Base-by-base conservation (phyloP, 1,139 yeast species). In the Debaryomyces sp. region DNA sequence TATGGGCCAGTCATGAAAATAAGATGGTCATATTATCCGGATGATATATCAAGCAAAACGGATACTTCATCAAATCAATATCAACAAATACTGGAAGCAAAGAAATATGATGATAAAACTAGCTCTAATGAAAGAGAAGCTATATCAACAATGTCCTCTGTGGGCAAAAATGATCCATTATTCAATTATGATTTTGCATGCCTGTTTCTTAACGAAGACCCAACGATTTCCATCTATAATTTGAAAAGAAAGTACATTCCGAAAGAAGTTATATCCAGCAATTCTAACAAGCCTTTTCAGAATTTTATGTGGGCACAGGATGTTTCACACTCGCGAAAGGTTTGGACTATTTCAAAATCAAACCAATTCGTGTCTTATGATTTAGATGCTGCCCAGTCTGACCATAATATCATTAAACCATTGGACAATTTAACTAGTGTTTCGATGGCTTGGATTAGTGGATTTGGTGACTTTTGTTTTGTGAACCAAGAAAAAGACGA, bases 1-100 rank as follows among this genome's bases (percentile, higher is more conserved):
- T 84, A 95, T n/a, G 87, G 88, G 6, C 85, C 94, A 0, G 85
- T 87, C 2, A 78, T 82, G 59, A 87, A 85, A 58, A 89, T 89
- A 1, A 72, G 89, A 50, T 82, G 96, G 96, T 71, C 79, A 52
- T 65, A 69, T 7, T 73, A 76, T 40, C 58, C 70, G 10, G 55
- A 49, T 21, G 38, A 37, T 35, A 5, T 24, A 3, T 18, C 15
- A 12, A 18, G 10, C 9, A 38, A 15, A 21, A 10, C 38, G 17
- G 38, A 44, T 15, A 10, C 12, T 9, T 9, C 15, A 9, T 29
- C 29, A n/a, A 30, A 15, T 15, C 26, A 17, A 27, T 22, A 17
- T 24, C 24, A 23, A 12, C 37, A 18, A 12, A 12, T 30, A 8
- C 12, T n/a, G 4, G 40, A 37, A 22, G 24, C 41, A n/a, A 27